Evolutionary conservation across 306 rosid genomes (phyloP).

Genomic region (Casuarina equisetifolia): DNA sequence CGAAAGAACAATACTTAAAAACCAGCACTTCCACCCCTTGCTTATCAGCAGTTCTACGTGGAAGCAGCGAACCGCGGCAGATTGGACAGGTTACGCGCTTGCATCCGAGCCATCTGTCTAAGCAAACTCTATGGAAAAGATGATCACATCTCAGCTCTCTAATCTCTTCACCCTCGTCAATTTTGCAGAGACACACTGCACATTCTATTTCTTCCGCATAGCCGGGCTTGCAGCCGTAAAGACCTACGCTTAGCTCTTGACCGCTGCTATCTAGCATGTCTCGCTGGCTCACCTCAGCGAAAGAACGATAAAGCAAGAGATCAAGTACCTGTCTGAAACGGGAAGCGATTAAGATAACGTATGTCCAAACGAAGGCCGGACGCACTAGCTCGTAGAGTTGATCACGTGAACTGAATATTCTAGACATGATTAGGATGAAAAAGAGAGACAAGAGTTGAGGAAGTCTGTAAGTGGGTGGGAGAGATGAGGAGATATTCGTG

Average conservation of each 20-base stretch:
- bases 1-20: slow-evolving; percentile 22
- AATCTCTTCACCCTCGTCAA: slow-evolving; percentile 47
- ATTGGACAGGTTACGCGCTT: slow-evolving; percentile 41
- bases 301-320: slow-evolving; percentile 31
- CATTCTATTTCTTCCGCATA: slow-evolving; percentile 29
- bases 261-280: background rate
- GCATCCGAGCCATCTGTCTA: slow-evolving; percentile 36
- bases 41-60: slow-evolving; percentile 5
- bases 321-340: slow-evolving; percentile 34
- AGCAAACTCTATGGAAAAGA: slow-evolving; percentile 39
- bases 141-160: slow-evolving; percentile 44
- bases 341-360: slow-evolving; percentile 6
- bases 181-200: slow-evolving; percentile 39
- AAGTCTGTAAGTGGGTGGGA: background rate
- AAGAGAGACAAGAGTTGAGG: background rate
- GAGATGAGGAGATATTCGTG: background rate
- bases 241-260: slow-evolving; percentile 1
- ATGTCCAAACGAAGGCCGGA: slow-evolving; percentile 18
- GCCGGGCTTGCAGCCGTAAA: background rate
- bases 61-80: slow-evolving; percentile 40
- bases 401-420: background rate
- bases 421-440: background rate
- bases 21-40: slow-evolving; percentile 31
- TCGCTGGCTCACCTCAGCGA: slow-evolving; percentile 4
- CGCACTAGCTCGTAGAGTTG: background rate